Percentiles rank a stretch among this genome's conserved stretches.
Conservation (phyloP, 805 yeast species). For the Metschnikowia orientalis region DNA sequence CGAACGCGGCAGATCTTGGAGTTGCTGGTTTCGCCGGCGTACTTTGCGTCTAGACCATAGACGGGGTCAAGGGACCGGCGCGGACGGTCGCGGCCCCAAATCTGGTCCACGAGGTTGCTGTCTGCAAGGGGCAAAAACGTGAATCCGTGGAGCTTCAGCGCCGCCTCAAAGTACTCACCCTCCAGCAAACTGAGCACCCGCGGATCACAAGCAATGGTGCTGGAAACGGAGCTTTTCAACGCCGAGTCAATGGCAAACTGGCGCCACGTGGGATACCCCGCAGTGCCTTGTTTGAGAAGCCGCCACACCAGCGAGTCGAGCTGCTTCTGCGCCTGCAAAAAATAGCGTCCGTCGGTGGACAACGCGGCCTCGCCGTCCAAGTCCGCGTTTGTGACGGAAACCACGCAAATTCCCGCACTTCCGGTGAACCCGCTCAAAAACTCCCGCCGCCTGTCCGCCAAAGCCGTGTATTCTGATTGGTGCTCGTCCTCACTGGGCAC, state of each 20-base stretch:
- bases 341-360: slow-evolving; percentile 93
- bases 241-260: slow-evolving; percentile 60
- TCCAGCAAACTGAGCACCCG: slow-evolving; percentile 53
- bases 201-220: slow-evolving; percentile 81
- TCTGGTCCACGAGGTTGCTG: slow-evolving; percentile 33
- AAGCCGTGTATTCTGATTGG: slow-evolving; percentile 18
- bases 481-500: slow-evolving; percentile 21
- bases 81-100: slow-evolving; percentile 38
- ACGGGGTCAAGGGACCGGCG: slow-evolving; percentile 30
- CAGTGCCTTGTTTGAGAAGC: slow-evolving; percentile 71
- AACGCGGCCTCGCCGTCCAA: slow-evolving; percentile 68
- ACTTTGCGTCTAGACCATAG: slow-evolving; percentile 27
- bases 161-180: slow-evolving; percentile 38
- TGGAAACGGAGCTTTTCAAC: slow-evolving; percentile 44
- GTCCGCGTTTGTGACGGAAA: slow-evolving; percentile 33
- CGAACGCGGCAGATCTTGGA: slow-evolving; percentile 30
- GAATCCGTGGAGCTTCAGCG: slow-evolving; percentile 20
- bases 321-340: slow-evolving; percentile 83
- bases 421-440: slow-evolving; percentile 19
- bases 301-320: slow-evolving; percentile 70
- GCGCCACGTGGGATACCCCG: slow-evolving; percentile 74
- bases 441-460: slow-evolving; percentile 19
- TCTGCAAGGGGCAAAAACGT: slow-evolving; percentile 28
- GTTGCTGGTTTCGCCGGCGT: slow-evolving; percentile 31
- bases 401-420: slow-evolving; percentile 18